Conservation (phyloP, 805 yeast genomes). For the Blastobotrys mokoenaii region DNA sequence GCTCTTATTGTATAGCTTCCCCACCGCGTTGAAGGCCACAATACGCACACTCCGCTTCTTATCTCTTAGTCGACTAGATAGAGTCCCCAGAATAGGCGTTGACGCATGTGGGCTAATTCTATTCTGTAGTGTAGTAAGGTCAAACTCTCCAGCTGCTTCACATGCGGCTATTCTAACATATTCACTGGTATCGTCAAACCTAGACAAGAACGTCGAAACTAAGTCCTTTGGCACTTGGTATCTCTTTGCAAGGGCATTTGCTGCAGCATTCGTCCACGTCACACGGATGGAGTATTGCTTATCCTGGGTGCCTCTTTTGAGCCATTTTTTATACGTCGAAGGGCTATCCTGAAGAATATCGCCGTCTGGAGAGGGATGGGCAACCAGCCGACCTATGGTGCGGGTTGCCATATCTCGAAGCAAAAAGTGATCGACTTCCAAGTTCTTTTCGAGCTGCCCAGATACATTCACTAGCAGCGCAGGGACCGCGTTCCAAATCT, state of each 20-base stretch:
- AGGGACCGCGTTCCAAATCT: conserved; percentile 73
- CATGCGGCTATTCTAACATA: conserved; percentile 60
- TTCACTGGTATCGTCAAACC: conserved; percentile 69
- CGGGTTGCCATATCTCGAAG: conserved; percentile 63
- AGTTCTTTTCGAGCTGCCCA: conserved; percentile 73
- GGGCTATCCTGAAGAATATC: conserved; percentile 52
- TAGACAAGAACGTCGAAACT: conserved; percentile 42
- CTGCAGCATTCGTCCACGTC: conserved; percentile 59
- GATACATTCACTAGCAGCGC: conserved; percentile 63
- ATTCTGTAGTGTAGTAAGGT: conserved; percentile 38
- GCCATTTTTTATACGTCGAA: conserved; percentile 62
- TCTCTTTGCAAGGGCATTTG: conserved; percentile 35
- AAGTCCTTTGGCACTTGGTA: conserved; percentile 29
- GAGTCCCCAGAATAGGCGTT: conserved; percentile 34
- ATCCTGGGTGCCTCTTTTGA: conserved; percentile 60
- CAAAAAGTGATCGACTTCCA: conserved; percentile 53
- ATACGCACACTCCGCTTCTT: conserved; percentile 57
- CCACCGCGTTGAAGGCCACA: conserved; percentile 45
- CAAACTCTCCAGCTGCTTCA: conserved; percentile 35
- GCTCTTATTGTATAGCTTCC: conserved; percentile 46
- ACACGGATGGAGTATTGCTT: conserved; percentile 53
- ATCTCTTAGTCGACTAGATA: conserved; percentile 64
- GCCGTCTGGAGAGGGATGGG: conserved; percentile 38
- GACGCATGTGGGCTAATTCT: conserved; percentile 18
- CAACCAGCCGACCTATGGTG: conserved; percentile 60